phyloP scores from a whole-genome alignment of 371 early-diverging fungal genomes.

The Nematocida sp. region DNA sequence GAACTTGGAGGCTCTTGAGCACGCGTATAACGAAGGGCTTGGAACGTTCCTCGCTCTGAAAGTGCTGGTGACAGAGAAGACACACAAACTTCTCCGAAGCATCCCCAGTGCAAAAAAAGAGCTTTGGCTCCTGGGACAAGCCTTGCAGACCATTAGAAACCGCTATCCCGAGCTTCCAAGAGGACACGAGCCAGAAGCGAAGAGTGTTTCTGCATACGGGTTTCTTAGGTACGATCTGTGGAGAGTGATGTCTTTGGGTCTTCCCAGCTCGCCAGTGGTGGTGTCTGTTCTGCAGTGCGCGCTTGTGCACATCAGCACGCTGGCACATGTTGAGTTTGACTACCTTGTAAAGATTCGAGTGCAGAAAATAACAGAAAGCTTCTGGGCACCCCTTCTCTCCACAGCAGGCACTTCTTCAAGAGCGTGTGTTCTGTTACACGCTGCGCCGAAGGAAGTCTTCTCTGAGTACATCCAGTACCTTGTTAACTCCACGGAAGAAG shows the following conservation, averaged over 20 bases:
- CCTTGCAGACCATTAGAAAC: background rate
- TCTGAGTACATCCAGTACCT: slow-evolving; percentile 21
- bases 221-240: slow-evolving; percentile 46
- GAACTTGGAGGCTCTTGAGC: background rate
- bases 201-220: background rate
- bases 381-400: slow-evolving; percentile 9
- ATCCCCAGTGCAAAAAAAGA: background rate
- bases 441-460: background rate
- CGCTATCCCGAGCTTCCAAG: background rate
- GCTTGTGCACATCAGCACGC: background rate
- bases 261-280: background rate
- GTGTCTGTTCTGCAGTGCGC: background rate
- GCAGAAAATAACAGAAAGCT: background rate
- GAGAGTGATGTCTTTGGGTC: background rate
- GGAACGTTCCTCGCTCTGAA: background rate
- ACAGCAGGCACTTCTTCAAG: background rate
- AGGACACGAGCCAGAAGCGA: background rate
- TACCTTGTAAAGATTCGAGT: slow-evolving; percentile 35
- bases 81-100: background rate
- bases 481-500: background rate
- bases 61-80: background rate
- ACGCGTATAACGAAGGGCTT: background rate
- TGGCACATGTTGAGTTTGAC: slow-evolving; percentile 13
- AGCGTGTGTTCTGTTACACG: background rate
- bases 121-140: background rate